Percentiles rank a stretch among this genome's conserved stretches.
These are phyloP conservation scores for Russula brevipes DNA, from an alignment of 768 basidiomycete genomes.

Conservation along the genomic window DNA sequence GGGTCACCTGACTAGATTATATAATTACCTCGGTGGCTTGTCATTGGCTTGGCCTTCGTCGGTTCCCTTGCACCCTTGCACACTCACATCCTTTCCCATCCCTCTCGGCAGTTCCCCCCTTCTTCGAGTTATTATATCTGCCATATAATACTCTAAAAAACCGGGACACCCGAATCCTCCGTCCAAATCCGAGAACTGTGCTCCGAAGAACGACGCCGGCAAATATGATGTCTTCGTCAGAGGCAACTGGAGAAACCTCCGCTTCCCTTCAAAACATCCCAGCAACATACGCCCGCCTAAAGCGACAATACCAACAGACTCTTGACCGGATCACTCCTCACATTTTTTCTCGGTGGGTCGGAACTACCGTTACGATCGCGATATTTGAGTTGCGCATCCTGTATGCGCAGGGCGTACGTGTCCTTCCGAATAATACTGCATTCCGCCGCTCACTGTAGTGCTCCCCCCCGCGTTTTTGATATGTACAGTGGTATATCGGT, in stretches of 20 bases:
- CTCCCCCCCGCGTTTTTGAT: neutral
- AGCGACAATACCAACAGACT: slow-evolving; percentile 76
- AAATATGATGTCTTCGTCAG: slow-evolving; percentile 25
- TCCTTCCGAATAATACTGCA: neutral
- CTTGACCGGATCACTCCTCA: slow-evolving; percentile 94
- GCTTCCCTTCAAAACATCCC: slow-evolving; percentile 32
- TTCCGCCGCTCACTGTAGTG: slow-evolving; percentile 4
- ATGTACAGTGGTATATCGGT: slow-evolving; percentile 85
- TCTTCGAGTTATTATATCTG: neutral
- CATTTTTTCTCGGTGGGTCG: slow-evolving; percentile 83
- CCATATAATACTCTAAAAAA: slow-evolving; percentile 13
- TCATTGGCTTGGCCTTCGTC: neutral
- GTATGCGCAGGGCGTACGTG: slow-evolving; percentile 61
- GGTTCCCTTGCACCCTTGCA: too few species aligned
- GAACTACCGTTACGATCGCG: slow-evolving; percentile 60
- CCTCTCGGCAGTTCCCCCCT: neutral
- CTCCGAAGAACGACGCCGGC: neutral
- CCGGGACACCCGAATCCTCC: neutral
- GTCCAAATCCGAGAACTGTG: neutral
- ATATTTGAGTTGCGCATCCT: slow-evolving; percentile 85
- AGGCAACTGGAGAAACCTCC: slow-evolving; percentile 8
- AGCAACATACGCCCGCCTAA: slow-evolving; percentile 43
- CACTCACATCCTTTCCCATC: neutral
- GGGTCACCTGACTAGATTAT: neutral
- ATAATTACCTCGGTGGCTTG: neutral